phyloP scores from a whole-genome alignment of 352 stramenopile genomes.

The Elongisporangium senticosum region DNA sequence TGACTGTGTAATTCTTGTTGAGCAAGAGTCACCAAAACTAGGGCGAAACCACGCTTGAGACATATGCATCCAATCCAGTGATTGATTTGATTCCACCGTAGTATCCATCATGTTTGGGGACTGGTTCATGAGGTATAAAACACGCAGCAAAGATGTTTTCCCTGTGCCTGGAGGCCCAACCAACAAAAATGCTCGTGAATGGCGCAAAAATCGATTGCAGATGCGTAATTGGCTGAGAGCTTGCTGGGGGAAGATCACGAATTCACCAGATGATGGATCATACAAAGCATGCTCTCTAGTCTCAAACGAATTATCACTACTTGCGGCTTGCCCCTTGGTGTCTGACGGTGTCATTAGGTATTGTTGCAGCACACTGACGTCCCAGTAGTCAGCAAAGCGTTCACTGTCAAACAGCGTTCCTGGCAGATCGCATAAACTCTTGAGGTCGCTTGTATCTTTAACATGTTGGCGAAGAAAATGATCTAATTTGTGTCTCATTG shows the following conservation, averaged over 20 bases:
- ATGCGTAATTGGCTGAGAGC: conserved; percentile 24
- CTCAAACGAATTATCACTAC: background rate
- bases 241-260: conserved; percentile 29
- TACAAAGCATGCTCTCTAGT: conserved; percentile 13
- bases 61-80: conserved; percentile 41
- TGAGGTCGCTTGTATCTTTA: conserved; percentile 30
- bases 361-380: conserved; percentile 13
- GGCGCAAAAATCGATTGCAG: conserved; percentile 28
- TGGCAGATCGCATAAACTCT: conserved; percentile 21
- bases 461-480: conserved; percentile 29
- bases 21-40: conserved; percentile 1
- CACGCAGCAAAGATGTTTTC: conserved; percentile 45
- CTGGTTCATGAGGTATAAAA: conserved; percentile 32
- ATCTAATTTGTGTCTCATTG: conserved; percentile 40
- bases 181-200: conserved; percentile 37
- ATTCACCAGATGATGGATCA: conserved; percentile 20
- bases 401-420: conserved; percentile 31
- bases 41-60: conserved; percentile 35
- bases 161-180: conserved; percentile 33
- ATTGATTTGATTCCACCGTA: conserved; percentile 33
- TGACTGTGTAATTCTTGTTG: conserved; percentile 2
- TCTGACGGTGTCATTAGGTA: conserved; percentile 2
- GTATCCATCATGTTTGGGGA: conserved; percentile 36
- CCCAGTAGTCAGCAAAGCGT: conserved; percentile 34
- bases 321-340: background rate